Percentiles rank a stretch among this genome's conserved stretches.
phyloP scores from a whole-genome alignment of 345 rosid species.

The Rhodomyrtus tomentosa region DNA sequence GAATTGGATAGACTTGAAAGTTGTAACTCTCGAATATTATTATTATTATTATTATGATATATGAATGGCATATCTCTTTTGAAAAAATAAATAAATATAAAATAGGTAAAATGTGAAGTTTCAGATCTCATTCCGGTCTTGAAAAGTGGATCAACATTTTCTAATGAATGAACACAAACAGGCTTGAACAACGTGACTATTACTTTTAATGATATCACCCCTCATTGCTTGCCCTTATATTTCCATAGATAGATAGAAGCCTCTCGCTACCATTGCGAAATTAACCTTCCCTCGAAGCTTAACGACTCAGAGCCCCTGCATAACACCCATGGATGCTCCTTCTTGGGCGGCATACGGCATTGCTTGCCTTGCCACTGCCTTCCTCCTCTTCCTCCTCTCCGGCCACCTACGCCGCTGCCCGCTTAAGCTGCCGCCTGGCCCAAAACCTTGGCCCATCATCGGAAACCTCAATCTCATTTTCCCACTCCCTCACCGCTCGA shows the following conservation, averaged over 20 bases:
- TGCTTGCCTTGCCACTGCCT: slow-evolving; percentile 12
- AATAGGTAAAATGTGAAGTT: neutral
- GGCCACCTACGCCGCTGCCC: slow-evolving; percentile 7
- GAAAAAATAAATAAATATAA: neutral
- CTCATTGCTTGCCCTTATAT: neutral
- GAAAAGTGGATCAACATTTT: neutral
- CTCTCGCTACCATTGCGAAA: neutral
- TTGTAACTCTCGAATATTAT: too few relatives aligned
- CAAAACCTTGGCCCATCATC: slow-evolving; percentile 49
- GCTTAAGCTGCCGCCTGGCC: slow-evolving; percentile 35
- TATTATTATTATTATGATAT: too few relatives aligned
- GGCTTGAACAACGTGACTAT: neutral
- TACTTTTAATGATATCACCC: neutral
- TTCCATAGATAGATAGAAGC: neutral
- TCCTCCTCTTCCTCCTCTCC: slow-evolving; percentile 13
- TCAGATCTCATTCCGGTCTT: neutral
- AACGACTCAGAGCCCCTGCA: neutral
- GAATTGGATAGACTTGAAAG: too few relatives aligned
- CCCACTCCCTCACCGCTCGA: slow-evolving; percentile 38
- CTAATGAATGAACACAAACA: neutral
- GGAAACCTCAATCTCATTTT: slow-evolving; percentile 52
- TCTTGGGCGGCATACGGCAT: neutral
- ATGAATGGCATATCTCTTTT: too few relatives aligned
- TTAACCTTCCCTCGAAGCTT: neutral
- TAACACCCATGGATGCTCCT: neutral